Evolutionary conservation across 768 basidiomycete species (phyloP).

Genomic region (Lactarius hengduanensis): DNA sequence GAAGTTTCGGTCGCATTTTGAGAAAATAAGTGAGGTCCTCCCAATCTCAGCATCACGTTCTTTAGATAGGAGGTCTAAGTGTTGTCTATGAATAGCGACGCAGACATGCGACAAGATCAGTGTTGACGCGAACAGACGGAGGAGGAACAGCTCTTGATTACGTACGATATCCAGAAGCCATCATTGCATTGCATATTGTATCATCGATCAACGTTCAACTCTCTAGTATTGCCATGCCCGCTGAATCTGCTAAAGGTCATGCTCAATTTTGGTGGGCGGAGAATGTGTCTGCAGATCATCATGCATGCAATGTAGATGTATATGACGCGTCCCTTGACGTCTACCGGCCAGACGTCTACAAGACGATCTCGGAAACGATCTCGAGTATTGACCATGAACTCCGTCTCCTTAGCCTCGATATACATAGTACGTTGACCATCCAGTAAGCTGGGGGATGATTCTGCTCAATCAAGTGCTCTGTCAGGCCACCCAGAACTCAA

Average conservation of each 20-base stretch:
- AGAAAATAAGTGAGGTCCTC: slow-evolving; percentile 71
- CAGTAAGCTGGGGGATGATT: neutral
- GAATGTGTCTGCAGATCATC: slow-evolving; percentile 9
- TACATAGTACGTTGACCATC: slow-evolving; percentile 51
- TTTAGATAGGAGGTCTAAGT: slow-evolving; percentile 58
- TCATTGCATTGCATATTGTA: neutral
- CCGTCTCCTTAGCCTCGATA: slow-evolving; percentile 62
- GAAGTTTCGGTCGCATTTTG: slow-evolving; percentile 76
- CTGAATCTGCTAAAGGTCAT: neutral
- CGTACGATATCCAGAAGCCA: neutral
- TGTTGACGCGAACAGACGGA: neutral
- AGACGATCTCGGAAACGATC: slow-evolving; percentile 46
- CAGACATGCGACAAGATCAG: slow-evolving; percentile 20
- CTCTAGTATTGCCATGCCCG: neutral
- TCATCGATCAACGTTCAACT: neutral
- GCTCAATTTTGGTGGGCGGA: slow-evolving; percentile 26
- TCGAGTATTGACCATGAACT: slow-evolving; percentile 53
- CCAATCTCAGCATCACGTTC: slow-evolving; percentile 88
- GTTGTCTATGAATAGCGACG: slow-evolving; percentile 65
- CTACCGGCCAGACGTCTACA: slow-evolving; percentile 26
- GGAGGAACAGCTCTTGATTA: neutral
- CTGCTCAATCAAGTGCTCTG: slow-evolving; percentile 5
- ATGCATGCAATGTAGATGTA: slow-evolving; percentile 22
- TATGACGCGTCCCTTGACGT: slow-evolving; percentile 19
- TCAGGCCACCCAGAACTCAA: slow-evolving; percentile 68